Percentiles rank a stretch among this genome's conserved stretches.
These are phyloP conservation scores for Eucalyptus paniculata DNA, from an alignment of 345 rosid species.

Conservation along the genomic window DNA sequence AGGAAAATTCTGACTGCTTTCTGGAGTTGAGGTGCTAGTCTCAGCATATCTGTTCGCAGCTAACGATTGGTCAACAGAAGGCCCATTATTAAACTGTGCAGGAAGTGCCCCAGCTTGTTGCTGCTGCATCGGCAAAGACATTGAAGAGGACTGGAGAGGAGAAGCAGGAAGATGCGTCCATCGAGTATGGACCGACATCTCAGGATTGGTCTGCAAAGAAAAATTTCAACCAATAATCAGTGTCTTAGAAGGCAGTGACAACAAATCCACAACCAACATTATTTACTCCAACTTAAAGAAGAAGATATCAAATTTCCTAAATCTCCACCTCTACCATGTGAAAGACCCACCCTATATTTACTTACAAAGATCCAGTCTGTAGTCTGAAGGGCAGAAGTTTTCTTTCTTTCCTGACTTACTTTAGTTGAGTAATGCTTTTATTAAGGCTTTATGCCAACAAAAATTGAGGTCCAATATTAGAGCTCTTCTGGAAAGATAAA, in stretches of 20 bases:
- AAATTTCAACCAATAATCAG: background rate
- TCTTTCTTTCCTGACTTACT: background rate
- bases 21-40: constrained; percentile 27
- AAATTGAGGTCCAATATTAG: background rate
- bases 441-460: background rate
- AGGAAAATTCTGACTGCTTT: constrained; percentile 11
- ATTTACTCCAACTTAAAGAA: background rate
- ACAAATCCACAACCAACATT: background rate
- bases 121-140: constrained; percentile 54
- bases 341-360: background rate
- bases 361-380: background rate
- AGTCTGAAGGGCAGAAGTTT: background rate
- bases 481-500: background rate
- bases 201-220: constrained; percentile 52
- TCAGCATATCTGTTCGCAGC: constrained; percentile 37
- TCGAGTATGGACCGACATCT: constrained; percentile 61
- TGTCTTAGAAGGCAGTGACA: background rate
- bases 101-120: constrained; percentile 40
- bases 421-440: background rate
- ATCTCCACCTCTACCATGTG: background rate
- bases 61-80: constrained; percentile 31
- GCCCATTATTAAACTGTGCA: constrained; percentile 47
- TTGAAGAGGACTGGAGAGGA: constrained; percentile 35
- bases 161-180: constrained; percentile 74
- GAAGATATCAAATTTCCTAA: background rate